Percentiles rank a stretch among this genome's conserved stretches.
Conservation (phyloP, 257 asterid species). For the Solanum sejunctum region DNA sequence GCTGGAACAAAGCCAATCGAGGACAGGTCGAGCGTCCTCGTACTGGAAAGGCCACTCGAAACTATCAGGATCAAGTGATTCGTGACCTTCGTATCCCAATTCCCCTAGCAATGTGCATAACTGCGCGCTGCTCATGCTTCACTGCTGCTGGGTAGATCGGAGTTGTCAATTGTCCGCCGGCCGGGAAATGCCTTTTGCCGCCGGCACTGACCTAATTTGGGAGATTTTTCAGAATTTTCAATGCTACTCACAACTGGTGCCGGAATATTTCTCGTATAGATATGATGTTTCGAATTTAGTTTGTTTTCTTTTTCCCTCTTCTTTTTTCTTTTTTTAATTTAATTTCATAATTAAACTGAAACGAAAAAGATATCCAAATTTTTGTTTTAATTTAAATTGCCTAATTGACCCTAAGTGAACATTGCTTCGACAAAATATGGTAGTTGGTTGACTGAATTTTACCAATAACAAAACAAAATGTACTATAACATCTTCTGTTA, state of each 20-base stretch:
- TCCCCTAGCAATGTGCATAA: slow-evolving; percentile 72
- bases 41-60: slow-evolving; percentile 98
- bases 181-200: slow-evolving; percentile 14
- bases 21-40: slow-evolving; percentile 92
- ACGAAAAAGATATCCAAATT: not conserved
- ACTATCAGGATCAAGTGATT: slow-evolving; percentile 77
- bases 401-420: not conserved
- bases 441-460: not conserved
- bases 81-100: slow-evolving; percentile 72
- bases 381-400: not conserved
- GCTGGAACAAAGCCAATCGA: slow-evolving; percentile 95
- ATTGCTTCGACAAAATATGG: not conserved
- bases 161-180: not conserved
- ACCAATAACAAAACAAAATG: not conserved
- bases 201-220: slow-evolving; percentile 28
- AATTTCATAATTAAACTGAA: not conserved
- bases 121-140: slow-evolving; percentile 54
- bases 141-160: not conserved
- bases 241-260: not conserved
- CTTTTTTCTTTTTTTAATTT: not conserved
- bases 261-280: not conserved
- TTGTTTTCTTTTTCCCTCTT: not conserved
- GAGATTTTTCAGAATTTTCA: not conserved
- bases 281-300: not conserved
- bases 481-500: too few species aligned